Evolutionary conservation across 116 monocot species (phyloP), one percentile per base, ranked within the genome.

Genomic region (Phalaenopsis hybrid): DNA sequence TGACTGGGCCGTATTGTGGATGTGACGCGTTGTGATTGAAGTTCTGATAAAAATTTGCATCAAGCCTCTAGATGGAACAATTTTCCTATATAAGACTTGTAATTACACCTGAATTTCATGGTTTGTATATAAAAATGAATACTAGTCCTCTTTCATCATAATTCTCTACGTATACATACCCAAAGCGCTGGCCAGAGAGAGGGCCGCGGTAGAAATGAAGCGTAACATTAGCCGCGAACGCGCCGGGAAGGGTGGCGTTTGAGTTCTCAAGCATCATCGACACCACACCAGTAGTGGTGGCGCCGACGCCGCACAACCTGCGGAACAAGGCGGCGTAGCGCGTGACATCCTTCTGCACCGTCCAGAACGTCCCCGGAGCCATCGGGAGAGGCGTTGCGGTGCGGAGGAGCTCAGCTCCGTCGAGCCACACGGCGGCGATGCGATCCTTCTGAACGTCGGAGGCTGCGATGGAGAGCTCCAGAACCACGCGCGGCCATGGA

Each of bases 261-360:
- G 86, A 86, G 79, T 88, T 88, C 79, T 86, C 88, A 1, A 88
- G 86, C 86, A 86, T 86, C 84, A 88, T 84, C 17, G 85, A 83
- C 51, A 88, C 21, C 13, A n/a, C 44, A 44, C 83, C 79, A 28
- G 75, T 58, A 15, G 81, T 31, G 11, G 78, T 57, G 23, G 69
- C 72, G 55, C 55, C 55, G 16, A 13, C 33, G 3, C 13, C 61
- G 3, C 28, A 33, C 7, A 85, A 65, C 25, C 81, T 72, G 46
- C 81, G 76, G 69, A 88, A 61, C 46, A 88, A 75, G 4, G 86
- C 75, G 4, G 81, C 16, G 79, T 88, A 88, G 18, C 79, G 81
- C 15, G 86, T 88, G 34, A 86, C 68, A 57, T 88, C 88, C 81
- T 88, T 88, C 48, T 81, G 75, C 21, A 88, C 81, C 23, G 25